These are phyloP conservation scores for Yamadazyma spencermartinsiae DNA, from an alignment of 1,139 yeast species.

Conservation along the genomic window DNA sequence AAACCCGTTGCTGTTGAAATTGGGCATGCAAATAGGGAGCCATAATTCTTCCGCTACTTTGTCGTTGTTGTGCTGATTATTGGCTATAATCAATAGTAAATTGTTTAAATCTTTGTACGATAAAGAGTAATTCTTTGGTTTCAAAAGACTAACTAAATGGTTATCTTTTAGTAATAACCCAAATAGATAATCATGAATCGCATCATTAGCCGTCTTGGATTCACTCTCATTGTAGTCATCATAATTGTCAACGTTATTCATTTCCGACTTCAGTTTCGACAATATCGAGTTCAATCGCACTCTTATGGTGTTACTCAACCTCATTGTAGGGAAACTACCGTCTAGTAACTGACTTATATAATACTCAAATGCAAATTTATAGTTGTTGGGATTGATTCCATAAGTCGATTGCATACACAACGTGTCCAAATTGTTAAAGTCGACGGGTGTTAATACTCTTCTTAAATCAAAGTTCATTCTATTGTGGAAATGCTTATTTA, in stretches of 20 bases:
- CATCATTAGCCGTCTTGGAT: background rate
- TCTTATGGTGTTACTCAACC: slow-evolving; percentile 36
- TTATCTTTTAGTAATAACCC: slow-evolving; percentile 22
- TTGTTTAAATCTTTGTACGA: slow-evolving; percentile 33
- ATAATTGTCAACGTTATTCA: background rate
- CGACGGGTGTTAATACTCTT: slow-evolving; percentile 68
- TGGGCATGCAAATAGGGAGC: slow-evolving; percentile 92
- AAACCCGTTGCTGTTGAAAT: slow-evolving; percentile 86
- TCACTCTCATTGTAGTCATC: slow-evolving; percentile 7
- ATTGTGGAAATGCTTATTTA: slow-evolving; percentile 64
- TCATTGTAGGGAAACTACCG: slow-evolving; percentile 30
- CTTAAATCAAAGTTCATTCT: slow-evolving; percentile 83
- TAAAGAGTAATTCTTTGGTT: slow-evolving; percentile 36
- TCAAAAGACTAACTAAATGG: slow-evolving; percentile 31
- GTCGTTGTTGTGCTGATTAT: slow-evolving; percentile 15
- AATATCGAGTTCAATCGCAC: slow-evolving; percentile 31
- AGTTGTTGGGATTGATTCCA: slow-evolving; percentile 19
- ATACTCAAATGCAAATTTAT: slow-evolving; percentile 23
- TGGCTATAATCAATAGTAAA: slow-evolving; percentile 29
- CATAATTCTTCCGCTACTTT: slow-evolving; percentile 67
- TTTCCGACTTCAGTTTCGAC: slow-evolving; percentile 5
- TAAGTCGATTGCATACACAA: slow-evolving; percentile 56
- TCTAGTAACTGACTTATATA: slow-evolving; percentile 29
- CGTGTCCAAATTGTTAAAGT: slow-evolving; percentile 62
- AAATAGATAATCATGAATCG: slow-evolving; percentile 33